Conservation (phyloP, 2,329 filamentous ascomycete genomes). For the Thermothelomyces thermophilus region DNA sequence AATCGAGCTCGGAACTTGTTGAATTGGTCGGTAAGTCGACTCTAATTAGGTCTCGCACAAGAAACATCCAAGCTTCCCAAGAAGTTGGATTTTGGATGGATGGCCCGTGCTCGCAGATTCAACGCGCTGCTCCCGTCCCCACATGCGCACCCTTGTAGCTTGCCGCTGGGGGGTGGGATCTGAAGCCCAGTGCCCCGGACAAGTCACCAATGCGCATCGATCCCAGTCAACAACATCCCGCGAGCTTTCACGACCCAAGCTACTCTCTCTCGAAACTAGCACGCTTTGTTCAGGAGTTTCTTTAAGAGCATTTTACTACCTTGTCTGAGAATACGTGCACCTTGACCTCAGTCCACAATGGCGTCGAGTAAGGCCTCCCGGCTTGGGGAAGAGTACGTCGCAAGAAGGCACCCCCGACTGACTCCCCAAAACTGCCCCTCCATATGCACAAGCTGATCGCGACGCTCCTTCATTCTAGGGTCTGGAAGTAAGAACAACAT, state of each 20-base stretch:
- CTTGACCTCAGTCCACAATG: slow-evolving; percentile 35
- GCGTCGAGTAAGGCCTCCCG: slow-evolving; percentile 55
- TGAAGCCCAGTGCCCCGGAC: neutral
- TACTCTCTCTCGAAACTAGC: too few relatives aligned
- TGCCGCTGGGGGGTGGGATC: neutral
- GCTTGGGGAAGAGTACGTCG: slow-evolving; percentile 54
- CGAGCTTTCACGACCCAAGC: too few relatives aligned
- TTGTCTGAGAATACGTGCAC: neutral
- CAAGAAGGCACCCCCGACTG: neutral
- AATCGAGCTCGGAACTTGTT: slow-evolving; percentile 1
- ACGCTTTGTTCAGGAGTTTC: too few relatives aligned
- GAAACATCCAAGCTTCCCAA: neutral
- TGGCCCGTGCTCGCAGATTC: slow-evolving; percentile 20
- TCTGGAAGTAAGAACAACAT: slow-evolving; percentile 70
- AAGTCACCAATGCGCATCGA: too few relatives aligned
- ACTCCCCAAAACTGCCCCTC: neutral
- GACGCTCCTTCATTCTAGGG: slow-evolving; percentile 44
- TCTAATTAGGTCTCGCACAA: too few relatives aligned
- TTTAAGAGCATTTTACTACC: neutral
- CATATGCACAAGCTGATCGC: slow-evolving; percentile 7
- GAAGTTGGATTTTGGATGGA: slow-evolving; percentile 24
- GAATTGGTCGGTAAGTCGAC: too few relatives aligned
- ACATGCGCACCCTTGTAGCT: slow-evolving; percentile 19
- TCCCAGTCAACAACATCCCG: neutral
- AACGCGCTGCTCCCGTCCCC: neutral